Evolutionary conservation across 2,329 filamentous ascomycete species (phyloP).

Genomic region (Alternaria alternata): DNA sequence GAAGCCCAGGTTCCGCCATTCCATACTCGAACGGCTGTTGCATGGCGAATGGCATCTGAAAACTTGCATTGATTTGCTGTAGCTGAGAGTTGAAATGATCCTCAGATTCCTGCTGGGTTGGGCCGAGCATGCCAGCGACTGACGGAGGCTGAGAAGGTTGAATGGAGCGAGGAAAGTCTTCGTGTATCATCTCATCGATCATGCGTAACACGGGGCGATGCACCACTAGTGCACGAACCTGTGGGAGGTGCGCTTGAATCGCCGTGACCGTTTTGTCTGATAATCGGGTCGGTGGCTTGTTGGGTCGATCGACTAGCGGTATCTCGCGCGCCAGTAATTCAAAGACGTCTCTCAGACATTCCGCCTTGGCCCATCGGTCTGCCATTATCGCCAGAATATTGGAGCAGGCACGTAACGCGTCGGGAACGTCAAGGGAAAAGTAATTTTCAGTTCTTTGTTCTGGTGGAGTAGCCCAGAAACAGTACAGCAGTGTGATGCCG

Average conservation of each 20-base stretch:
- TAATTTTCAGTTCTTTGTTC: conserved; percentile 39
- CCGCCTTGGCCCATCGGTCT: conserved; percentile 48
- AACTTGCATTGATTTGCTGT: conserved; percentile 8
- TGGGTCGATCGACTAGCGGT: conserved; percentile 26
- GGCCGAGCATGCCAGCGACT: conserved; percentile 15
- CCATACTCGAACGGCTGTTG: conserved; percentile 18
- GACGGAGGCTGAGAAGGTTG: conserved; percentile 7
- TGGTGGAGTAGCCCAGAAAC: conserved; percentile 48
- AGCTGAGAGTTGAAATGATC: neutral
- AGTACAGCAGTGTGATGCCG: conserved; percentile 49
- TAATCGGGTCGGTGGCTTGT: conserved; percentile 21
- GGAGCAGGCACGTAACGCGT: conserved; percentile 49
- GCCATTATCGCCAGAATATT: conserved; percentile 50
- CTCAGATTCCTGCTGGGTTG: neutral
- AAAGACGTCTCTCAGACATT: conserved; percentile 48
- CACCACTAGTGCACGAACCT: conserved; percentile 24
- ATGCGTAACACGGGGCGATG: conserved; percentile 30
- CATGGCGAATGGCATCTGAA: conserved; percentile 23
- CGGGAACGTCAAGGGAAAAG: conserved; percentile 36
- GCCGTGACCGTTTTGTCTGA: conserved; percentile 19
- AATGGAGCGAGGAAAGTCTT: conserved; percentile 22
- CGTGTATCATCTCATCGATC: conserved; percentile 28
- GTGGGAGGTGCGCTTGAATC: conserved; percentile 18
- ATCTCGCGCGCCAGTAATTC: conserved; percentile 41
- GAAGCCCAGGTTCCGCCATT: neutral